Evolutionary conservation across 176 grass and related monocot species (phyloP).

Genomic region (Rhynchospora tenuis): DNA sequence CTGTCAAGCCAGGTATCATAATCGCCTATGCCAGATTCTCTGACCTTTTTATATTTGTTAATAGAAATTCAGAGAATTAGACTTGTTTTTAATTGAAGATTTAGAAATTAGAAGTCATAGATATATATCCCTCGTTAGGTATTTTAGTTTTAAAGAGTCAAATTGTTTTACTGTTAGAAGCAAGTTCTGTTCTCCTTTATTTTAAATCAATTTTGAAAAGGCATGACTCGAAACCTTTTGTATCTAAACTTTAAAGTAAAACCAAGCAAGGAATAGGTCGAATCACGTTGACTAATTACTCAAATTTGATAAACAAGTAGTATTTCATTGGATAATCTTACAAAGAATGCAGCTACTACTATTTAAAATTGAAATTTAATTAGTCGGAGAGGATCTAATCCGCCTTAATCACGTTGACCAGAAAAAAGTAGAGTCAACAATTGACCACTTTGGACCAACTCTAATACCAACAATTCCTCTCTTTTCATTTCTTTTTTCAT

Average conservation of each 20-base stretch:
- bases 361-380: neutral
- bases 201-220: too few relatives aligned
- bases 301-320: too few relatives aligned
- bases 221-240: too few relatives aligned
- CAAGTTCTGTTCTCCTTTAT: too few relatives aligned
- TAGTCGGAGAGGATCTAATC: neutral
- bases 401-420: neutral
- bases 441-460: neutral
- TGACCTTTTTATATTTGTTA: too few relatives aligned
- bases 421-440: too few relatives aligned
- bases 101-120: neutral
- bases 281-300: too few relatives aligned
- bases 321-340: too few relatives aligned
- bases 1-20: neutral
- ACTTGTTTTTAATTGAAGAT: neutral
- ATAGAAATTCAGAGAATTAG: neutral
- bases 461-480: neutral
- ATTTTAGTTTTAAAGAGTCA: neutral
- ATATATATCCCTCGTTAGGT: neutral
- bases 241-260: too few relatives aligned
- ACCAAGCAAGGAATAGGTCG: too few relatives aligned
- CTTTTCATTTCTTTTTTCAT: neutral
- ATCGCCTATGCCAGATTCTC: neutral
- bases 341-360: too few relatives aligned
- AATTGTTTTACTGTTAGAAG: too few relatives aligned